phyloP scores from a whole-genome alignment of 345 rosid species.

The Punica granatum region DNA sequence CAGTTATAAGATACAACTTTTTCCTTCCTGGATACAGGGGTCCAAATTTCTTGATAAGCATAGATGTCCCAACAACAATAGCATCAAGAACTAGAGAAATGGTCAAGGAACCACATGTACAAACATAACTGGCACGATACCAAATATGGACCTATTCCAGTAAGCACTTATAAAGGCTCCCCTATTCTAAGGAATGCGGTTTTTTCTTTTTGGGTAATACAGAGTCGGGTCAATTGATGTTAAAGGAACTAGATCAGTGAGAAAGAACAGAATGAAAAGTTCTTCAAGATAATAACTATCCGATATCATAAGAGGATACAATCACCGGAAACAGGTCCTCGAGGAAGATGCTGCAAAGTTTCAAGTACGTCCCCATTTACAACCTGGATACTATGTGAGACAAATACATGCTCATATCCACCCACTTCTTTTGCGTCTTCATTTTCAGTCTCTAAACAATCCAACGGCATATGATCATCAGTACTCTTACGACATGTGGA shows the following conservation, averaged over 20 bases:
- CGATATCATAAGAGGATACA: slow-evolving; percentile 53
- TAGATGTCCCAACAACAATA: slow-evolving; percentile 83
- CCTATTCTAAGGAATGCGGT: no score
- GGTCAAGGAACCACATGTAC: slow-evolving; percentile 47
- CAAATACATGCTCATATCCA: slow-evolving; percentile 68
- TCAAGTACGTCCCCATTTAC: slow-evolving; percentile 55
- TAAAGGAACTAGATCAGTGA: no score
- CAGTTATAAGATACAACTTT: slow-evolving; percentile 66
- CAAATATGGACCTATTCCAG: no score
- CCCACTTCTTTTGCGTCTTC: slow-evolving; percentile 70
- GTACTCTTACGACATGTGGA: neutral
- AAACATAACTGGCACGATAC: no score
- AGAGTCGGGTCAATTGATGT: no score
- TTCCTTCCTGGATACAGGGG: slow-evolving; percentile 60
- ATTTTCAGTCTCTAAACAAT: slow-evolving; percentile 50
- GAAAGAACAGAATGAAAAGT: no score
- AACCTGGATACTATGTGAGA: slow-evolving; percentile 47
- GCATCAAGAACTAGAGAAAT: slow-evolving; percentile 78
- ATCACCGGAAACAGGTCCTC: slow-evolving; percentile 65
- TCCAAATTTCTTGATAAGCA: slow-evolving; percentile 71
- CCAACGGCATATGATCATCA: slow-evolving; percentile 7
- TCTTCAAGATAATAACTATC: neutral
- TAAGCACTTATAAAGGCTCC: no score
- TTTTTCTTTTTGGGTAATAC: no score
- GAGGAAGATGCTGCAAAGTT: slow-evolving; percentile 45